Evolutionary conservation across 106 monocot species (phyloP).

Genomic region (Ottelia alismoides): DNA sequence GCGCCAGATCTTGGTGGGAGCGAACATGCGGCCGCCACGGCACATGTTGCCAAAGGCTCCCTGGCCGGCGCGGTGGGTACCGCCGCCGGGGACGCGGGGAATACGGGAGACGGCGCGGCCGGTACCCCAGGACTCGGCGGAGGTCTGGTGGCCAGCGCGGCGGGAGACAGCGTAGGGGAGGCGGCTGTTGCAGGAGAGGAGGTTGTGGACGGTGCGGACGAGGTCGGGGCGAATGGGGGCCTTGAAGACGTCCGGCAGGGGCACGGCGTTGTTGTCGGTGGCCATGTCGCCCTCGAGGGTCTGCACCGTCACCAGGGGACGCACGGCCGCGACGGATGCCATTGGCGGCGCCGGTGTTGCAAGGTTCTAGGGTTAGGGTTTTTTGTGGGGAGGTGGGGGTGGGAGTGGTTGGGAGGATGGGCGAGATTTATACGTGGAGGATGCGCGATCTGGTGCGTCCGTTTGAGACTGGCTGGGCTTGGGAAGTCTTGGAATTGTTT

Average conservation of each 20-base stretch:
- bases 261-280: slow-evolving; percentile 23
- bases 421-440: too few species aligned
- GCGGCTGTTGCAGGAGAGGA: slow-evolving; percentile 40
- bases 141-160: slow-evolving; percentile 81
- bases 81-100: slow-evolving; percentile 75
- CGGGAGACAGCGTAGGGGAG: slow-evolving; percentile 60
- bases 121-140: slow-evolving; percentile 83
- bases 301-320: slow-evolving; percentile 38
- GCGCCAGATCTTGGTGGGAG: slow-evolving; percentile 82
- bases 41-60: slow-evolving; percentile 70
- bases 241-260: slow-evolving; percentile 50
- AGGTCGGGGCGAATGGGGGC: slow-evolving; percentile 59
- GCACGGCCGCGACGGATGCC: slow-evolving; percentile 23
- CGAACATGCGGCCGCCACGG: slow-evolving; percentile 77
- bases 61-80: slow-evolving; percentile 80
- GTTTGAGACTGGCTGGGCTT: too few species aligned
- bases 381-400: not conserved
- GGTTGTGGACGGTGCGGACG: slow-evolving; percentile 40
- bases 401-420: too few species aligned
- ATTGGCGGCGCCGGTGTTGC: not conserved
- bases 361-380: slow-evolving; percentile 11
- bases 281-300: slow-evolving; percentile 37
- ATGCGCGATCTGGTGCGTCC: too few species aligned
- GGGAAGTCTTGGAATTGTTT: too few species aligned
- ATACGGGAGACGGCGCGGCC: slow-evolving; percentile 85